Percentiles rank a stretch among this genome's conserved stretches.
These are phyloP conservation scores for Earliella scabrosa DNA, from an alignment of 1,284 basidiomycete species.

Conservation along the genomic window DNA sequence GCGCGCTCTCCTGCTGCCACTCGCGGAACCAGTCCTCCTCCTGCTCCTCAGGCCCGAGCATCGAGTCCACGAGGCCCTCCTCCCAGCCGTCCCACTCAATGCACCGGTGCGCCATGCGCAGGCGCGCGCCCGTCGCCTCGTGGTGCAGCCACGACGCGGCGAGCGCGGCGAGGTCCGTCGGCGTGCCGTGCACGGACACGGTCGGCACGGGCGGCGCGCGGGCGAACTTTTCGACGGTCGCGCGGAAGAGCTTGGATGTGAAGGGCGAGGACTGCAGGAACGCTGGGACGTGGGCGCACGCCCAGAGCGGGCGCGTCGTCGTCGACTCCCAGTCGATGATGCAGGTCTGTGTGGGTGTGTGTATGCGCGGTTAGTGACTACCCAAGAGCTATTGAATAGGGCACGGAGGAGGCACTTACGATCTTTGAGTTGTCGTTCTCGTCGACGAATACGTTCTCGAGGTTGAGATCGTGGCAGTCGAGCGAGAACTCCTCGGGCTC, in stretches of 20 bases:
- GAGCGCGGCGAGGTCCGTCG: constrained; percentile 41
- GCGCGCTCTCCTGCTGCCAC: constrained; percentile 34
- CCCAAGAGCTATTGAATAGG: neutral
- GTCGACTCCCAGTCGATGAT: constrained; percentile 89
- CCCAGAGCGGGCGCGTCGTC: constrained; percentile 80
- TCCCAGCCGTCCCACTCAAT: constrained; percentile 89
- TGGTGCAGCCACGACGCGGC: constrained; percentile 73
- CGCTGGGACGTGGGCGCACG: constrained; percentile 77
- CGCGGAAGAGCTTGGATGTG: constrained; percentile 68
- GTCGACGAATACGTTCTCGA: constrained; percentile 84
- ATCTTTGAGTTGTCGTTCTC: constrained; percentile 66
- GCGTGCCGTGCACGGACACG: constrained; percentile 22
- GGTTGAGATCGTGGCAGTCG: constrained; percentile 78
- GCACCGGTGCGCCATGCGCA: constrained; percentile 76
- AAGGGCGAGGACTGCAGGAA: constrained; percentile 79
- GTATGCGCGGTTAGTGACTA: neutral
- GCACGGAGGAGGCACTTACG: constrained; percentile 47
- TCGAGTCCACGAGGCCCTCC: constrained; percentile 74
- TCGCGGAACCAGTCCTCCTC: constrained; percentile 72
- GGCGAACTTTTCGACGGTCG: constrained; percentile 56
- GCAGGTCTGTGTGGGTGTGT: constrained; percentile 56
- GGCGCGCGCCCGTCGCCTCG: constrained; percentile 63
- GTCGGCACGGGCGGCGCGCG: constrained; percentile 20
- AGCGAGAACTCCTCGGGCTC: constrained; percentile 63
- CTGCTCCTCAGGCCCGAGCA: constrained; percentile 69